Base-by-base conservation (phyloP, 2,329 filamentous ascomycete species). In the Sporothrix brunneoviolacea region DNA sequence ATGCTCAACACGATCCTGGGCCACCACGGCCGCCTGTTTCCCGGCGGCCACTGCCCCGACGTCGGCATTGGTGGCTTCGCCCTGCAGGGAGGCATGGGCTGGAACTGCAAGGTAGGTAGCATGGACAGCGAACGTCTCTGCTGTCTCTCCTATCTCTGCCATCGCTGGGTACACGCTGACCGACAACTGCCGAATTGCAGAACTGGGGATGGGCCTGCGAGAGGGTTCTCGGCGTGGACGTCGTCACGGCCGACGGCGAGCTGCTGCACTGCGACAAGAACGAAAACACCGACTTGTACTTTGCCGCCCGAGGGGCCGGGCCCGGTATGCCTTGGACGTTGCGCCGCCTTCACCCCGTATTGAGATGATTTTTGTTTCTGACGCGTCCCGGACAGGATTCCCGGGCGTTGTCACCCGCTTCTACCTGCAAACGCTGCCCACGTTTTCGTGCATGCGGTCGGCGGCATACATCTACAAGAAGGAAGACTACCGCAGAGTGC, bases 161-260 rank as follows among this genome's bases (percentile, higher is more conserved):
- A 7, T 12, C 7, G 27, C 27, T 30, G 27, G 27, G 12, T 7
- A 30, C 27, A 10, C 46, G 74, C 16, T 39, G 6, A 43, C 33
- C 8, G 12, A 21, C n/a, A n/a, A n/a, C n/a, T n/a, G n/a, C n/a
- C n/a, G n/a, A n/a, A n/a, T n/a, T n/a, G n/a, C 37, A 52, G 72
- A 75, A 73, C 54, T 79, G 75, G 75, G 76, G 76, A 0, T 78
- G 73, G 71, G 74, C 74, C 0, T 79, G 75, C 49, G 70, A 77
- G 56, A 60, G 62, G 13, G 62, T 77, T 2, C 48, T 66, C 3
- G 71, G 63, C 2, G 55, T 77, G 9, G 73, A 77, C 50, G 71
- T 74, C 2, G 71, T 77, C 2, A 73, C 71, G 1, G 72, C 73
- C 1, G 61, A 70, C 7, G 73, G 67, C 1, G 58, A 65, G 49